Conservation (phyloP, 169 alveolate genomes). For the Plasmodium knowlesi region DNA sequence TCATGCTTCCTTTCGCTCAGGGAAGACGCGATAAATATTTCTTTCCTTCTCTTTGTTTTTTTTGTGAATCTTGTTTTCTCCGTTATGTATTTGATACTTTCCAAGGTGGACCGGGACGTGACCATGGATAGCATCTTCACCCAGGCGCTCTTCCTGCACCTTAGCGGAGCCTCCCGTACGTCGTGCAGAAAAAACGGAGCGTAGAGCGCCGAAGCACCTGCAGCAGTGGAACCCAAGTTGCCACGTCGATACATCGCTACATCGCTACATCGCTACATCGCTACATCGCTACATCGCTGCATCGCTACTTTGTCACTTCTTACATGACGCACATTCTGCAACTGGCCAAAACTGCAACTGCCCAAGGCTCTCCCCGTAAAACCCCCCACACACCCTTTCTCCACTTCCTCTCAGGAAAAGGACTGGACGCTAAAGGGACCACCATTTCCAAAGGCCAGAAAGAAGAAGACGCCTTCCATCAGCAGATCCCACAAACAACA, state of each 20-base stretch:
- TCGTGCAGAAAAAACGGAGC: not conserved
- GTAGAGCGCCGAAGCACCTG: not conserved
- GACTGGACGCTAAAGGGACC: not conserved
- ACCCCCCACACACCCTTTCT: no score
- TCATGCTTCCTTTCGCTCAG: not conserved
- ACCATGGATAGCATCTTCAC: slow-evolving; percentile 20
- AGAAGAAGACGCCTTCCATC: not conserved
- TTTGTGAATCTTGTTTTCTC: not conserved
- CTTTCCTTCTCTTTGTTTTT: not conserved
- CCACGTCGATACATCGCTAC: not conserved
- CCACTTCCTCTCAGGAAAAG: not conserved
- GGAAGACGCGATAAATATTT: not conserved
- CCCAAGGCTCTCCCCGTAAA: no score
- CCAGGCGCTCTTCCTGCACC: slow-evolving; percentile 4
- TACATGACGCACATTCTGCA: no score
- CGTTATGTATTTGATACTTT: slow-evolving; percentile 11
- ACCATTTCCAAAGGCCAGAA: not conserved
- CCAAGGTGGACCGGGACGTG: slow-evolving; percentile 32
- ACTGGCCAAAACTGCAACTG: no score
- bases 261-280: no score
- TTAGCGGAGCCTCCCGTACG: not conserved
- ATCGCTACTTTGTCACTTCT: not conserved
- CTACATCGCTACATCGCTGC: not conserved
- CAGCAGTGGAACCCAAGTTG: no score
- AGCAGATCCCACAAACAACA: not conserved